These are phyloP conservation scores for Tremella mesenterica DNA, from an alignment of 768 basidiomycete species.

Conservation along the genomic window DNA sequence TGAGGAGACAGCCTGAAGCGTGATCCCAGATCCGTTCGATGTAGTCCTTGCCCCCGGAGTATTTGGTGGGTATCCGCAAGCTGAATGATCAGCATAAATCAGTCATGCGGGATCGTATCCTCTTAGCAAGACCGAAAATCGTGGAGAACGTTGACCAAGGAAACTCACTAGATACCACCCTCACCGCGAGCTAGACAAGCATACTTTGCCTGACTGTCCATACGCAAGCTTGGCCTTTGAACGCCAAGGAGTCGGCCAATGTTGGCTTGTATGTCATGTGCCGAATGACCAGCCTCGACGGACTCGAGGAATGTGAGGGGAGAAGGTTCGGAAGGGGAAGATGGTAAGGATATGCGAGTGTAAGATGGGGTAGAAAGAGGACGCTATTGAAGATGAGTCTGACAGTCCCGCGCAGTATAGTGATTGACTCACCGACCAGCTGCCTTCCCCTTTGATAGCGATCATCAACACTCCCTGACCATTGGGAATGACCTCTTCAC, in stretches of 20 bases:
- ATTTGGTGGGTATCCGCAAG: slow-evolving; percentile 45
- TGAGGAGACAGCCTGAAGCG: slow-evolving; percentile 71
- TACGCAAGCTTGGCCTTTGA: slow-evolving; percentile 59
- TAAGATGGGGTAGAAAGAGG: slow-evolving; percentile 53
- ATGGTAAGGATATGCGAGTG: slow-evolving; percentile 50
- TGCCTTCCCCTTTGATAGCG: slow-evolving; percentile 75
- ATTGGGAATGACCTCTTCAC: slow-evolving; percentile 45
- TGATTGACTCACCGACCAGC: slow-evolving; percentile 32
- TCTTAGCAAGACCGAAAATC: too few relatives aligned
- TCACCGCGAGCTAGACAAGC: slow-evolving; percentile 75
- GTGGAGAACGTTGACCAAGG: slow-evolving; percentile 52
- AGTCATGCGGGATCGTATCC: too few relatives aligned
- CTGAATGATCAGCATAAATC: slow-evolving; percentile 52
- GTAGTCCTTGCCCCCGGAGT: slow-evolving; percentile 55
- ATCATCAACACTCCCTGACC: slow-evolving; percentile 71
- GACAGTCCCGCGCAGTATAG: not conserved
- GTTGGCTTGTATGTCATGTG: slow-evolving; percentile 71
- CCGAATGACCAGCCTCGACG: slow-evolving; percentile 82
- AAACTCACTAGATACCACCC: slow-evolving; percentile 50
- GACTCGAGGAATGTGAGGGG: slow-evolving; percentile 72
- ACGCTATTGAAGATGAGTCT: slow-evolving; percentile 45
- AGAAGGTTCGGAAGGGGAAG: slow-evolving; percentile 44
- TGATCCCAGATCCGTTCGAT: slow-evolving; percentile 99
- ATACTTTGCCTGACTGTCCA: slow-evolving; percentile 98
- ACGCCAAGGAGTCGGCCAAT: slow-evolving; percentile 63